Base-by-base conservation (phyloP, 225 moss, liverwort and hornwort genomes). In the Lunularia cruciata region DNA sequence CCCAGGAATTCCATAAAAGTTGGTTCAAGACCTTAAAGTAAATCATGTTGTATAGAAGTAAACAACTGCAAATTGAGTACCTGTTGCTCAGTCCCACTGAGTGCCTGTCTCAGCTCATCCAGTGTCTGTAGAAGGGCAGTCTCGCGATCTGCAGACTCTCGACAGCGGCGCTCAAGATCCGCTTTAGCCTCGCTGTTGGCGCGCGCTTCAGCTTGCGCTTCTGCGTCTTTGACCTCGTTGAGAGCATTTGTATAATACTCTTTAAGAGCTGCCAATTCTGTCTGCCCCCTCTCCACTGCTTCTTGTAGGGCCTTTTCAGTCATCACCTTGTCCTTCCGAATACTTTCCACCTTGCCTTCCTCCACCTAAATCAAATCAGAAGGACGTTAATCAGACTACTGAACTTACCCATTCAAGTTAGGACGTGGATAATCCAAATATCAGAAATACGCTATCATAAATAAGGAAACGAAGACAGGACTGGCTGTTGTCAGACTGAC, bases 281-380 rank as follows among this genome's bases (percentile, higher is more conserved):
- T 70, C 76, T 98, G 98, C 15, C 93, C 93, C 80, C 77, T 90
- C 65, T 98, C 98, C 27, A 89, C 91, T 49, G 93, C 90, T 49
- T 93, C 93, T 83, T 98, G 98, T 63, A 98, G 66, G 20, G 98
- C 98, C 68, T 89, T 88, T 70, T 98, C 98, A 69, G 98, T 98
- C 31, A 85, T 86, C 60, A 90, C 80, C 69, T 98, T 98, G 70
- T 98, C 98, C 68, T 91, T 98, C 75, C 89, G 85, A 65, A 93
- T 86, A 66, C 91, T 98, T 79, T 98, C 98, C 68, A 98, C 93
- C 72, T 93, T 98, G 37, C 89, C 93, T 81, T 98, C 98, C 84
- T 98, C 98, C 83, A 98, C 98, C 98, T 98, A 39, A 13, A 2
- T 33, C 64, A 67, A 56, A 62, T 36, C 54, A 11, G 20, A 63